A percentile compares a stretch with the other conserved stretches of the same genome.
phyloP scores from a whole-genome alignment of 768 basidiomycete genomes.

The Podaxis carcinomalis region DNA sequence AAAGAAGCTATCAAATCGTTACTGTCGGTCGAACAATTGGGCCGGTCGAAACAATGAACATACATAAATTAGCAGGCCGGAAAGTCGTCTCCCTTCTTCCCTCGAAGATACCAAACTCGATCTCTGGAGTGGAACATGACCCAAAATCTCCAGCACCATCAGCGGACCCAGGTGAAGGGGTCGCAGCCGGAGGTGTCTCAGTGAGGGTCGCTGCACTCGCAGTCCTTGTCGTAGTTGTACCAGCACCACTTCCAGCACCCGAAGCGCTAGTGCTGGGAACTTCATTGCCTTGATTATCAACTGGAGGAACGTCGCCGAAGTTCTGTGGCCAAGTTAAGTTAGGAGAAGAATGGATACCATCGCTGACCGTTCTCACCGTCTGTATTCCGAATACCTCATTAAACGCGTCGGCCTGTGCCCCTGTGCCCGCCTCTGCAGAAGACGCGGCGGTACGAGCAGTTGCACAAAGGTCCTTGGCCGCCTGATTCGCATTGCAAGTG shows the following conservation, averaged over 20 bases:
- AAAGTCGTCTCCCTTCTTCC: conserved; percentile 51
- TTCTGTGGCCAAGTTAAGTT: conserved; percentile 19
- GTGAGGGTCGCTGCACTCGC: conserved; percentile 15
- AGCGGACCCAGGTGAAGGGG: conserved; percentile 18
- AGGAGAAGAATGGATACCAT: conserved; percentile 6
- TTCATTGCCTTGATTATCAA: conserved; percentile 35
- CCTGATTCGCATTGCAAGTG: conserved; percentile 48
- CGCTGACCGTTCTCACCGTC: conserved; percentile 25
- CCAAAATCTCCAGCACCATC: conserved; percentile 42
- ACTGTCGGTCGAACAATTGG: background rate
- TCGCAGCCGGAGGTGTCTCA: conserved; percentile 14
- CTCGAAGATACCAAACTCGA: conserved; percentile 52
- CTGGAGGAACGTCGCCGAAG: conserved; percentile 31
- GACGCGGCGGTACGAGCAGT: conserved; percentile 36
- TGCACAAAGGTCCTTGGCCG: conserved; percentile 48
- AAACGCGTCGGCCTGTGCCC: conserved; percentile 54
- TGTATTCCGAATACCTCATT: conserved; percentile 37
- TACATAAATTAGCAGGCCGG: conserved; percentile 44
- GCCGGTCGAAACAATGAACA: conserved; percentile 4
- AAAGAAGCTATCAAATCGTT: conserved; percentile 30
- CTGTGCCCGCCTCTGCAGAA: conserved; percentile 36
- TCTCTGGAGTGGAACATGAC: conserved; percentile 47
- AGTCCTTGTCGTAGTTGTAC: background rate
- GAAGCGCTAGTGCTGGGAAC: conserved; percentile 24
- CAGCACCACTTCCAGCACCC: background rate